A percentile compares a stretch with the other conserved stretches of the same genome.
Conservation (phyloP, 2,329 filamentous ascomycete genomes). For the Diaporthe humulicola region DNA sequence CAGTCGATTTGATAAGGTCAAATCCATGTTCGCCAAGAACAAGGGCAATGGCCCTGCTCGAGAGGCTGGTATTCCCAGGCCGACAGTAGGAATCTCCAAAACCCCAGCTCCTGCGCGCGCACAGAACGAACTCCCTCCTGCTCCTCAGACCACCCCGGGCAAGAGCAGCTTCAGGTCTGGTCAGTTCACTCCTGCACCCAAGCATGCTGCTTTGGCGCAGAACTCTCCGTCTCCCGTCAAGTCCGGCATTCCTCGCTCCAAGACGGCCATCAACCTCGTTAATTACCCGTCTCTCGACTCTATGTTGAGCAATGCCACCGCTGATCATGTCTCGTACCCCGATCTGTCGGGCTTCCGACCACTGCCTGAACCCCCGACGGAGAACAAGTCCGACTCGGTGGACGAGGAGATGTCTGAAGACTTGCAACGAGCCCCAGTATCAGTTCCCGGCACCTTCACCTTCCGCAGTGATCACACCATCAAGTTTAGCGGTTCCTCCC, state of each 20-base stretch:
- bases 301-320: conserved; percentile 46
- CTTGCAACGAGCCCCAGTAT: conserved; percentile 39
- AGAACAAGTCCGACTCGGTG: conserved; percentile 25
- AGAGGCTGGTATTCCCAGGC: conserved; percentile 63
- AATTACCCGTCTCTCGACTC: conserved; percentile 52
- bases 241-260: conserved; percentile 59
- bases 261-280: conserved; percentile 51
- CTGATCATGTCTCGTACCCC: conserved; percentile 63
- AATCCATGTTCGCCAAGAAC: conserved; percentile 66
- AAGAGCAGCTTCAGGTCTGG: conserved; percentile 79
- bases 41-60: conserved; percentile 54
- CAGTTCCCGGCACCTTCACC: conserved; percentile 71
- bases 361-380: conserved; percentile 46
- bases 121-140: conserved; percentile 65
- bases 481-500: conserved; percentile 63
- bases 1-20: conserved; percentile 67
- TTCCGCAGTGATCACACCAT: conserved; percentile 78
- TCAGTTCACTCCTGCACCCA: conserved; percentile 81
- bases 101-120: conserved; percentile 60
- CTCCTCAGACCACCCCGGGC: conserved; percentile 75
- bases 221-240: conserved; percentile 71
- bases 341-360: conserved; percentile 59
- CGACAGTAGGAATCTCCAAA: conserved; percentile 55
- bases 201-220: conserved; percentile 60
- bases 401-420: conserved; percentile 25